Conservation (phyloP, 768 basidiomycete genomes). For the Boletus reticuloceps region DNA sequence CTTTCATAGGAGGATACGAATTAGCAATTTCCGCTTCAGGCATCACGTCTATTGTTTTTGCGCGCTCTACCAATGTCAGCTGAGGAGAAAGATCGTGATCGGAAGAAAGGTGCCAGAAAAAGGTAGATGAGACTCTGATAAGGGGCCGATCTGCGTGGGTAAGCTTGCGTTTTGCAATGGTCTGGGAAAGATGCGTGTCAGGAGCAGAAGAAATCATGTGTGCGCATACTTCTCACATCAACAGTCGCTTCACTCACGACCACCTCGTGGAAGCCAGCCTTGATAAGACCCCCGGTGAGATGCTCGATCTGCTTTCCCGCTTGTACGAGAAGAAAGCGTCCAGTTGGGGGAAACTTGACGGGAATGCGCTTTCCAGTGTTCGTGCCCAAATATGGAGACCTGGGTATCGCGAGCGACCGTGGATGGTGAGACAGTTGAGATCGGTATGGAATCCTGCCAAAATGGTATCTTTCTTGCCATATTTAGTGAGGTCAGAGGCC, state of each 20-base stretch:
- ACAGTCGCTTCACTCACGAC: conserved; percentile 83
- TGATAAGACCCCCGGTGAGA: conserved; percentile 77
- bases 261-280: conserved; percentile 94
- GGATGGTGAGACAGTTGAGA: conserved; percentile 91
- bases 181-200: conserved; percentile 36
- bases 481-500: conserved; percentile 83
- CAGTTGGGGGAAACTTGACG: conserved; percentile 81
- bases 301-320: conserved; percentile 96
- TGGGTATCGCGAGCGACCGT: conserved; percentile 82
- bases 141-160: conserved; percentile 74
- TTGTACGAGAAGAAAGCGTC: conserved; percentile 84
- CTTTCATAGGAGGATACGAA: conserved; percentile 73
- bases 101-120: conserved; percentile 93
- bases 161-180: conserved; percentile 57
- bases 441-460: conserved; percentile 95
- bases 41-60: conserved; percentile 43
- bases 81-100: conserved; percentile 76
- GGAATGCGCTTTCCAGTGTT: conserved; percentile 89
- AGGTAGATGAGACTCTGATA: conserved; percentile 94
- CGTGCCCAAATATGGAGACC: conserved; percentile 94
- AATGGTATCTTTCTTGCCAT: conserved; percentile 76
- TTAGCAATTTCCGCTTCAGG: conserved; percentile 22
- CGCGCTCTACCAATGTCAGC: conserved; percentile 47
- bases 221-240: conserved; percentile 41
- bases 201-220: not conserved